Percentiles rank a stretch among this genome's conserved stretches.
phyloP scores from a whole-genome alignment of 352 stramenopile genomes.

The Pythium periplocum region DNA sequence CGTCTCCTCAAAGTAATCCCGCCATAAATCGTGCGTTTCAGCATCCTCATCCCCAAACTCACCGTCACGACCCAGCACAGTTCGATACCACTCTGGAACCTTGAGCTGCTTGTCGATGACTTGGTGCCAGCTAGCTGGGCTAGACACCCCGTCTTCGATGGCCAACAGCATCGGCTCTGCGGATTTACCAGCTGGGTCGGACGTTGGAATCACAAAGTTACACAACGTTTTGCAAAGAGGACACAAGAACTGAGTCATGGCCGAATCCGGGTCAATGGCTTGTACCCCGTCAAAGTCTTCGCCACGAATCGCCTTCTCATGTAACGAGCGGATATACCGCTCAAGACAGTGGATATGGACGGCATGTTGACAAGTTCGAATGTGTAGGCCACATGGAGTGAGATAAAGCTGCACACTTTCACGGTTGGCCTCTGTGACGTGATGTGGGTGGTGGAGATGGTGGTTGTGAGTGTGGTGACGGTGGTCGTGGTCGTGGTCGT shows the following conservation, averaged over 20 bases:
- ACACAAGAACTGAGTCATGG: constrained; percentile 90
- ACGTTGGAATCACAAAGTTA: constrained; percentile 88
- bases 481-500: constrained; percentile 26
- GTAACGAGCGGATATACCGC: constrained; percentile 78
- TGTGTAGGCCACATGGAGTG: constrained; percentile 72
- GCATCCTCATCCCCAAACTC: constrained; percentile 38
- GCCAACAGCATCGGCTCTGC: background rate
- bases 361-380: constrained; percentile 83
- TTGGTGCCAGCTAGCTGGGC: constrained; percentile 29
- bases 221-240: constrained; percentile 90
- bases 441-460: constrained; percentile 37
- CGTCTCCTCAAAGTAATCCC: constrained; percentile 85
- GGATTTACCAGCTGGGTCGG: constrained; percentile 30
- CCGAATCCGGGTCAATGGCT: constrained; percentile 82
- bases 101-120: constrained; percentile 61
- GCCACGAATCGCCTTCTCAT: constrained; percentile 83
- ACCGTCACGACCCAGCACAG: constrained; percentile 64
- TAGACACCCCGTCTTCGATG: constrained; percentile 5
- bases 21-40: constrained; percentile 71
- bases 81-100: constrained; percentile 62
- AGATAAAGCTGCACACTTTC: constrained; percentile 69
- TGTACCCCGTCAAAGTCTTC: constrained; percentile 88
- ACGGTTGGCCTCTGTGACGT: constrained; percentile 35
- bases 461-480: constrained; percentile 38
- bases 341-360: constrained; percentile 86